These are phyloP conservation scores for Termitomyces sp. DNA, from an alignment of 768 basidiomycete species.

Conservation along the genomic window DNA sequence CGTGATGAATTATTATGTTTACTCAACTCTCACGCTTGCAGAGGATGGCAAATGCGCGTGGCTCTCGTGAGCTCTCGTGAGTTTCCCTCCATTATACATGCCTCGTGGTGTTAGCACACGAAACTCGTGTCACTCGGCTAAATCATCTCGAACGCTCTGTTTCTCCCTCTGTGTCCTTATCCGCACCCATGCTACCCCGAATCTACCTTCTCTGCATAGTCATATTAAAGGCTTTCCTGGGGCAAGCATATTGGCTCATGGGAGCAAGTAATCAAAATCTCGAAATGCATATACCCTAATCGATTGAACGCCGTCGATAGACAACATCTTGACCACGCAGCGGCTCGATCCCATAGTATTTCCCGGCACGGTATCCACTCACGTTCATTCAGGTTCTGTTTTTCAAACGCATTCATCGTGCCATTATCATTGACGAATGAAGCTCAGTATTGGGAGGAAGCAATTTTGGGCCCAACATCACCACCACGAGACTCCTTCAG, in stretches of 20 bases:
- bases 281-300: no score
- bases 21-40: no score
- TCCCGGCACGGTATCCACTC: slow-evolving; percentile 28
- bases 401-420: neutral
- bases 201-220: neutral
- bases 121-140: neutral
- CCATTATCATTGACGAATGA: neutral
- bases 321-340: slow-evolving; percentile 33
- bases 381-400: slow-evolving; percentile 29
- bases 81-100: neutral
- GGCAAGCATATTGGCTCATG: slow-evolving; percentile 25
- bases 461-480: slow-evolving; percentile 30
- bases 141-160: neutral
- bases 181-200: neutral
- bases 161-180: neutral
- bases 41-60: neutral
- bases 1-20: no score
- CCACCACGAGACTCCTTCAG: slow-evolving; percentile 24
- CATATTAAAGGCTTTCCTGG: neutral
- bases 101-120: neutral
- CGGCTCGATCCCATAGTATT: slow-evolving; percentile 35
- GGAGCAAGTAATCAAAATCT: slow-evolving; percentile 19
- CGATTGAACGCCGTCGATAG: slow-evolving; percentile 13
- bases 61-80: neutral
- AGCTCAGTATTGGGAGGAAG: slow-evolving; percentile 32